A percentile compares a stretch with the other conserved stretches of the same genome.
Evolutionary conservation across 1,284 basidiomycete genomes (phyloP).

Genomic region (Boletellus deceptivus): DNA sequence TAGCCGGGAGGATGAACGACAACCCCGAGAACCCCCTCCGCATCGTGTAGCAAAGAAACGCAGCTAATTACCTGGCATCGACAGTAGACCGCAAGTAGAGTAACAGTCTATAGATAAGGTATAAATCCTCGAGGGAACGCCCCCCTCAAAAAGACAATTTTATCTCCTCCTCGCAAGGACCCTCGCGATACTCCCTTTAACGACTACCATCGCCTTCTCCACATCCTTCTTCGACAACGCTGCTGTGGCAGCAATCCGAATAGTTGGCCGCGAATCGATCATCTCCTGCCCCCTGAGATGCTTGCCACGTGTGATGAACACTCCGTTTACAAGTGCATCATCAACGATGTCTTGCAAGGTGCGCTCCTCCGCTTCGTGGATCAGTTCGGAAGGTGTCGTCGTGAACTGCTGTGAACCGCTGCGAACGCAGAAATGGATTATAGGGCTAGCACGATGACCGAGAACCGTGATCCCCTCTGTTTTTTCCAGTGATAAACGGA

Average conservation of each 20-base stretch:
- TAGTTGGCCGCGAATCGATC: slow-evolving; percentile 80
- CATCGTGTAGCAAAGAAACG: not conserved
- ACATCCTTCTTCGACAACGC: slow-evolving; percentile 86
- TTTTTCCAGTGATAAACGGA: slow-evolving; percentile 78
- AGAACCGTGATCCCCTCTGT: slow-evolving; percentile 82
- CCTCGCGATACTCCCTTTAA: slow-evolving; percentile 78
- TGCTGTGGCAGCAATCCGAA: slow-evolving; percentile 79
- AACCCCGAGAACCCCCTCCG: too few relatives aligned
- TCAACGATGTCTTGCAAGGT: slow-evolving; percentile 88
- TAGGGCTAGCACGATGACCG: slow-evolving; percentile 80
- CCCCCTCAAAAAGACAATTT: not conserved
- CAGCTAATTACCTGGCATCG: not conserved
- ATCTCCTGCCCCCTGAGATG: slow-evolving; percentile 80
- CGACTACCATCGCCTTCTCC: slow-evolving; percentile 79
- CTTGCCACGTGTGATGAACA: slow-evolving; percentile 82
- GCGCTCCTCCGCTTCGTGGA: slow-evolving; percentile 72
- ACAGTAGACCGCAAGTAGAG: slow-evolving; percentile 2
- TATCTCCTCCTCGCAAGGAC: slow-evolving; percentile 53
- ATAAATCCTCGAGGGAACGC: slow-evolving; percentile 7
- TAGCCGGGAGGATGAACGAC: too few relatives aligned
- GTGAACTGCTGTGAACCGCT: slow-evolving; percentile 34
- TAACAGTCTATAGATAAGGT: slow-evolving; percentile 16
- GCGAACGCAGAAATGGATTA: slow-evolving; percentile 83
- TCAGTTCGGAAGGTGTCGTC: slow-evolving; percentile 36
- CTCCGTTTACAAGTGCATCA: slow-evolving; percentile 72